Percentiles rank a stretch among this genome's conserved stretches.
These are phyloP conservation scores for Aspergillus glaucus DNA, from an alignment of 2,329 filamentous ascomycete species.

Conservation along the genomic window DNA sequence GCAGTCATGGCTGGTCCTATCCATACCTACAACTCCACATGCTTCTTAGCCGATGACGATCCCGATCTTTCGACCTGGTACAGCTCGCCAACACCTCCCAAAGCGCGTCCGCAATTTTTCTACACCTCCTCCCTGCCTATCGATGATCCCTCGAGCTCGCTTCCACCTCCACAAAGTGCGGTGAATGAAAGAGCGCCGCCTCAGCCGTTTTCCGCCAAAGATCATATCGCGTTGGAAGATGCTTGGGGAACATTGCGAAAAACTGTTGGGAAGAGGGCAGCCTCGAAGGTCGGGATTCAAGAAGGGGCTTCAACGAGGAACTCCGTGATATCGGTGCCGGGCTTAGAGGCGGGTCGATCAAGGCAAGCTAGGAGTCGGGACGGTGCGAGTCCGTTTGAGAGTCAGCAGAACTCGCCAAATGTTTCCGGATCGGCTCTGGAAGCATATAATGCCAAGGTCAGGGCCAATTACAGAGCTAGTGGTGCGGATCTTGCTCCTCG, in stretches of 20 bases:
- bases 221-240: conserved; percentile 73
- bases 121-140: conserved; percentile 77
- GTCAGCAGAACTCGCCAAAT: conserved; percentile 12
- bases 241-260: conserved; percentile 61
- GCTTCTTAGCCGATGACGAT: conserved; percentile 41
- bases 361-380: conserved; percentile 10
- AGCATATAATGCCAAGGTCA: conserved; percentile 9
- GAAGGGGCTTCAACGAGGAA: conserved; percentile 7
- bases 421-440: conserved; percentile 12
- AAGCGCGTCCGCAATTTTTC: conserved; percentile 68
- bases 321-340: conserved; percentile 22
- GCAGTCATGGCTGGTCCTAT: conserved; percentile 34
- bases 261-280: conserved; percentile 7
- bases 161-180: conserved; percentile 44
- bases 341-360: conserved; percentile 6
- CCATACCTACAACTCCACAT: conserved; percentile 58
- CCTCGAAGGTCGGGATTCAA: conserved; percentile 3
- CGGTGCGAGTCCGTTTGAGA: conserved; percentile 11
- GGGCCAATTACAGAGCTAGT: conserved; percentile 4
- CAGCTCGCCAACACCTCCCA: conserved; percentile 47
- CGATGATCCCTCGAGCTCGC: conserved; percentile 77
- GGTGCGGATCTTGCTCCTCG: conserved; percentile 7
- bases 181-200: conserved; percentile 55
- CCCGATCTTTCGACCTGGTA: conserved; percentile 27
- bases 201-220: conserved; percentile 69